Percentiles rank a stretch among this genome's conserved stretches.
phyloP scores from a whole-genome alignment of 345 rosid species.

The Sisymbrium irio region DNA sequence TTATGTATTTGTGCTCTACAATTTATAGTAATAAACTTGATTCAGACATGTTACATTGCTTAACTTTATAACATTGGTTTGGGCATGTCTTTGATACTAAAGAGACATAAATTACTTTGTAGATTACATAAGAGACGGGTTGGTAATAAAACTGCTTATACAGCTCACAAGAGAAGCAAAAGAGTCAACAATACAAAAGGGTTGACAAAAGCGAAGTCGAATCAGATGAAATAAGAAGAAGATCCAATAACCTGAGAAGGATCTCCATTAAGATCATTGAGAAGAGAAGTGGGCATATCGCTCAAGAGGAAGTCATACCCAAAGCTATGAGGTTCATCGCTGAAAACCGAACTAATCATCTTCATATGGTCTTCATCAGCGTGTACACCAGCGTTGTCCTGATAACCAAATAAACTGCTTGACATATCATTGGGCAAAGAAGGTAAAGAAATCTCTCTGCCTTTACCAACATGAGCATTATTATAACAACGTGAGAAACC shows the following conservation, averaged over 20 bases:
- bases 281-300: constrained; percentile 13
- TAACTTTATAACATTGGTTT: background rate
- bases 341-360: background rate
- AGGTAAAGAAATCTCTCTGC: constrained; percentile 10
- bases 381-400: constrained; percentile 8
- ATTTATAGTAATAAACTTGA: constrained; percentile 30
- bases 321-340: constrained; percentile 4
- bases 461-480: background rate
- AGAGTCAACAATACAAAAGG: background rate
- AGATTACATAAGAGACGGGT: constrained; percentile 1
- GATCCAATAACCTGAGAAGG: background rate
- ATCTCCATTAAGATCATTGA: constrained; percentile 23
- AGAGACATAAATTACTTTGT: background rate
- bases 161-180: background rate
- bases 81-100: constrained; percentile 8
- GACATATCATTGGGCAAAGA: constrained; percentile 30
- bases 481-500: constrained; percentile 13
- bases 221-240: constrained; percentile 30
- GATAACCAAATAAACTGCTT: constrained; percentile 14
- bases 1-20: constrained; percentile 22
- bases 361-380: background rate
- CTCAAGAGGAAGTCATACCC: constrained; percentile 19
- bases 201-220: background rate
- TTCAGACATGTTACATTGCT: constrained; percentile 22
- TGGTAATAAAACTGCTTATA: constrained; percentile 9